Base-by-base conservation (phyloP, 2,329 filamentous ascomycete genomes). In the Colletotrichum zoysiae region DNA sequence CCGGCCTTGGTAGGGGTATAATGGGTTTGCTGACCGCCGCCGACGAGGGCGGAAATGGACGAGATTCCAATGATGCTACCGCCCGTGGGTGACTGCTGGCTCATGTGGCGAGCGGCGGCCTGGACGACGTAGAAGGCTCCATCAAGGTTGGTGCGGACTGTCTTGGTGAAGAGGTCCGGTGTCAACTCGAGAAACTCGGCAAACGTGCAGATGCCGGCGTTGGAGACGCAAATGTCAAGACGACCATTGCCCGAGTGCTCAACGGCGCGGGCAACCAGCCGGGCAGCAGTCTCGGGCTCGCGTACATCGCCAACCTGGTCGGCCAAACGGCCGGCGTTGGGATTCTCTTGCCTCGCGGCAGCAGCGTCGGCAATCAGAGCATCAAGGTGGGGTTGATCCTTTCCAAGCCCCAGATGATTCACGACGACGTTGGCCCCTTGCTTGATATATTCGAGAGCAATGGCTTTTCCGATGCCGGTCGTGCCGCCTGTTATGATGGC, bases 1-100 rank as follows among this genome's bases (percentile, higher is more conserved):
- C 93, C 94, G 0, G 94, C 94, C 81, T 97, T 97, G 20, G 94
- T 97, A 12, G 94, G 93, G 20, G 94, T 97, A 82, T 97, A 97
- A 79, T 97, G 94, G 35, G 90, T 91, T 83, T 97, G 94, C 58
- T 87, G 85, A 0, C 91, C 93, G 55, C 94, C 94, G 48, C 94
- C 94, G 0, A 95, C 92, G 16, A 95, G 87, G 0, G 92, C 93
- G 23, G 87, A 90, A 77, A 95, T 93, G 75, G 90, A 92, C 9
- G 89, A 91, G 50, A 95, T 86, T 65, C 89, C 92, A 75, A 95
- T 95, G 77, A 97, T 96, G 76, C 89, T 91, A 44, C 95, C 95
- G 20, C 94, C 93, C 0, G 88, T 81, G 0, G 91, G 89, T 2
- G 85, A 83, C 76, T 93, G 87, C 40, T 79, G 75, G 0, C 92